Evolutionary conservation across 2,329 filamentous ascomycete species (phyloP).

Genomic region (Scytalidium lignicola): DNA sequence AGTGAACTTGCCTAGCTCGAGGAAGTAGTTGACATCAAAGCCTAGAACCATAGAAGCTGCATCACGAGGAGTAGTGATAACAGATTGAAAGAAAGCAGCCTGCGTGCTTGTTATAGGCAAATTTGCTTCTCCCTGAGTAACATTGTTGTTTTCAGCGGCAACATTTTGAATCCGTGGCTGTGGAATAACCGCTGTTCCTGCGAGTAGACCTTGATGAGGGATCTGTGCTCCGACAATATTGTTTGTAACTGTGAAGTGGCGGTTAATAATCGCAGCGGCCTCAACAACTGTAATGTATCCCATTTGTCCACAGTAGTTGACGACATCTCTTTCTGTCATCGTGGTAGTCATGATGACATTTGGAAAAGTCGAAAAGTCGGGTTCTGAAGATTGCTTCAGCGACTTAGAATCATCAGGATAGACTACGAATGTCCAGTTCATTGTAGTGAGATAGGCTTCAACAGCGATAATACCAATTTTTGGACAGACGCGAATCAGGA

Average conservation of each 20-base stretch:
- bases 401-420: conserved; percentile 7
- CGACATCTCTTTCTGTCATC: conserved; percentile 18
- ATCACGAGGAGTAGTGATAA: neutral
- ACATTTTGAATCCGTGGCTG: neutral
- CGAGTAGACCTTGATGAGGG: conserved; percentile 12
- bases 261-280: neutral
- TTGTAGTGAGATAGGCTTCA: conserved; percentile 12
- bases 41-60: neutral
- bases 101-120: neutral
- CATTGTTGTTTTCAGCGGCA: neutral
- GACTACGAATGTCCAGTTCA: conserved; percentile 14
- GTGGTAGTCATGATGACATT: conserved; percentile 11
- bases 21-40: conserved; percentile 5
- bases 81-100: neutral
- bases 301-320: conserved; percentile 13
- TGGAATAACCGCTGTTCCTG: conserved; percentile 8
- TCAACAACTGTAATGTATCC: conserved; percentile 11
- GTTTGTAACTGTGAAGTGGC: neutral
- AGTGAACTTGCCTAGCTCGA: neutral
- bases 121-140: neutral
- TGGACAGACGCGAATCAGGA: conserved; percentile 11
- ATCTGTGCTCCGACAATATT: conserved; percentile 5
- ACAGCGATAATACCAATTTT: conserved; percentile 16
- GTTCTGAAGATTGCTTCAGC: conserved; percentile 10
- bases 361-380: conserved; percentile 11